A percentile compares a stretch with the other conserved stretches of the same genome.
These are phyloP conservation scores for Phialophora tarda DNA, from an alignment of 2,329 filamentous ascomycete genomes.

Conservation along the genomic window DNA sequence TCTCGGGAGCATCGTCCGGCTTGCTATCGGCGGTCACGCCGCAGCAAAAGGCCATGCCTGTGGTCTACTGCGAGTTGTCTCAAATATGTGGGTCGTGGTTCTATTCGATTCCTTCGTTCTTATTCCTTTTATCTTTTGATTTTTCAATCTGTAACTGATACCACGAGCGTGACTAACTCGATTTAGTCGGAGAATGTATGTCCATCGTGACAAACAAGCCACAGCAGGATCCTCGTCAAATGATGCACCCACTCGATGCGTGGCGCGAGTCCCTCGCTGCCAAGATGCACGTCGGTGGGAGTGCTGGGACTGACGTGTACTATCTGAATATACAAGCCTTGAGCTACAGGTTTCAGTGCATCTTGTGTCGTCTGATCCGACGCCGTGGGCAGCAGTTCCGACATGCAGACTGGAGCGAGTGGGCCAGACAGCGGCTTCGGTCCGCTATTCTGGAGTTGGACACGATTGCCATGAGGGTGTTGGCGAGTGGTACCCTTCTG, in stretches of 20 bases:
- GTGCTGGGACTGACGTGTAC: constrained; percentile 39
- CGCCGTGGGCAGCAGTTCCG: constrained; percentile 36
- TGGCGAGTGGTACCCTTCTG: constrained; percentile 38
- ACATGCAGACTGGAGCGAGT: constrained; percentile 39
- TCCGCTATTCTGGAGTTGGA: constrained; percentile 39
- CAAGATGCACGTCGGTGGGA: constrained; percentile 38
- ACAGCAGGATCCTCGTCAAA: constrained; percentile 38
- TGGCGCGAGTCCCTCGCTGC: constrained; percentile 38
- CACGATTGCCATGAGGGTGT: constrained; percentile 39
- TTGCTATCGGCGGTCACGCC: constrained; percentile 38
- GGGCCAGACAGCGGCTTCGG: constrained; percentile 39
- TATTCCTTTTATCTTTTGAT: constrained; percentile 21
- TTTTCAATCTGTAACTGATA: constrained; percentile 22
- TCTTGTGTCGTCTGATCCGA: constrained; percentile 40
- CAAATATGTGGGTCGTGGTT: constrained; percentile 38
- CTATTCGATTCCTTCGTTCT: constrained; percentile 25
- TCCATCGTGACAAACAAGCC: constrained; percentile 37
- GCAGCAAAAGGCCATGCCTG: constrained; percentile 37
- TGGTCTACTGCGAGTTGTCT: constrained; percentile 39
- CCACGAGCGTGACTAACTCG: constrained; percentile 37
- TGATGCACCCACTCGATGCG: constrained; percentile 38
- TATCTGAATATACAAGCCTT: constrained; percentile 39
- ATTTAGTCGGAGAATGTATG: constrained; percentile 37
- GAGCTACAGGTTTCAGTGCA: constrained; percentile 40
- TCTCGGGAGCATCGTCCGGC: constrained; percentile 32